Evolutionary conservation across 495 filamentous ascomycete species (phyloP).

Genomic region (Podospora pseudoanserina): DNA sequence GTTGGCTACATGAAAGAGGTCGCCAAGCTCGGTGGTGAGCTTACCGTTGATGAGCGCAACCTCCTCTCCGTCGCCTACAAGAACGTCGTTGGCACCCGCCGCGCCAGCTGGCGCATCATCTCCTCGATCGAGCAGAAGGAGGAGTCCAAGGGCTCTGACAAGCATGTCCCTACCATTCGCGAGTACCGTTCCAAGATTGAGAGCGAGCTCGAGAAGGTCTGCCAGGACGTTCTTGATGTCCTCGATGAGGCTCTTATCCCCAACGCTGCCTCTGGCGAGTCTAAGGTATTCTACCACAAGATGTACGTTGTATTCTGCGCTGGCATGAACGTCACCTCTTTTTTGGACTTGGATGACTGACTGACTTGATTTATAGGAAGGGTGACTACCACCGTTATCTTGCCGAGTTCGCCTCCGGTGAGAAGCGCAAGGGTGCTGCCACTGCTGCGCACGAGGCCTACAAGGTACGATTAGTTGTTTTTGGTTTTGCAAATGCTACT

Average conservation of each 20-base stretch:
- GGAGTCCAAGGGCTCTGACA: constrained; percentile 97
- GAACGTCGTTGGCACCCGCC: constrained; percentile 98
- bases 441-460: constrained; percentile 97
- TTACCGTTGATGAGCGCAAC: constrained; percentile 98
- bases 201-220: constrained; percentile 97
- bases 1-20: constrained; percentile 99
- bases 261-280: constrained; percentile 93
- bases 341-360: background rate
- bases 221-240: constrained; percentile 96
- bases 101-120: constrained; percentile 99
- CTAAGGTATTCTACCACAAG: constrained; percentile 99
- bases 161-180: constrained; percentile 92
- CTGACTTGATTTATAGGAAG: constrained; percentile 64
- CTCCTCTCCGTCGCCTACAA: constrained; percentile 99
- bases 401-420: constrained; percentile 95
- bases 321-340: background rate
- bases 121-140: constrained; percentile 99
- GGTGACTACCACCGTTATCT: constrained; percentile 99
- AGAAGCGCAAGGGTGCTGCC: constrained; percentile 95
- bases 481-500: background rate
- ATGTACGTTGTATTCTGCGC: constrained; percentile 60
- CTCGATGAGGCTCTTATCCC: constrained; percentile 95
- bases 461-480: constrained; percentile 55
- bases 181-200: constrained; percentile 99
- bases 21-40: constrained; percentile 95